Conservation (phyloP, 441 rosid genomes). For the Francoa sonchifolia region DNA sequence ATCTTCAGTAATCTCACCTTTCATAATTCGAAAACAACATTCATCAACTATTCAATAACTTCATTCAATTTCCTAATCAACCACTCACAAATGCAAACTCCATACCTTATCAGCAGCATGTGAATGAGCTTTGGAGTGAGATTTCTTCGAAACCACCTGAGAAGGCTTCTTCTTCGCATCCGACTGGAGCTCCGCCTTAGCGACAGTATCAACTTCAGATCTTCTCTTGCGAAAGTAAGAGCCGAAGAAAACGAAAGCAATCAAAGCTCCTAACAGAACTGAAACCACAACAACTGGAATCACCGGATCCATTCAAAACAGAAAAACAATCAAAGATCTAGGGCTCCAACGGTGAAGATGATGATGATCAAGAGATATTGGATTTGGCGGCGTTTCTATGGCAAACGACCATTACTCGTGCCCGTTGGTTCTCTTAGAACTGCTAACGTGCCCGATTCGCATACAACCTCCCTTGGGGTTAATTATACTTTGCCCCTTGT, state of each 20-base stretch:
- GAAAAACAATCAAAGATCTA: no score
- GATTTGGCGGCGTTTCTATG: no score
- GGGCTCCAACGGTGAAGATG: no score
- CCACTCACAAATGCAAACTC: neutral
- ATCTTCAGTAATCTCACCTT: no score
- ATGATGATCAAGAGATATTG: no score
- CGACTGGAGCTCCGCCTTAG: slow-evolving; percentile 45
- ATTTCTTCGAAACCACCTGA: slow-evolving; percentile 32
- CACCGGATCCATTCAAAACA: slow-evolving; percentile 71
- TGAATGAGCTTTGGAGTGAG: slow-evolving; percentile 50
- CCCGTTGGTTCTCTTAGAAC: no score
- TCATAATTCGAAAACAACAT: neutral
- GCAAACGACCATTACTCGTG: no score
- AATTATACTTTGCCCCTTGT: no score
- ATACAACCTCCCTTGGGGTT: no score
- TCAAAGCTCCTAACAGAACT: slow-evolving; percentile 45
- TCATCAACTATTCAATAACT: neutral
- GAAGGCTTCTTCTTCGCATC: slow-evolving; percentile 36
- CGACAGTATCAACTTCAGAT: slow-evolving; percentile 67
- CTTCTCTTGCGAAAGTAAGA: slow-evolving; percentile 56
- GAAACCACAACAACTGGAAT: slow-evolving; percentile 34
- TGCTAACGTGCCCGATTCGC: no score
- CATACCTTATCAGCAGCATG: slow-evolving; percentile 64
- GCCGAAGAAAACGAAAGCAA: slow-evolving; percentile 62
- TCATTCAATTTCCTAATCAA: neutral